Conservation (phyloP, 345 rosid genomes). For the Sapria himalayana region DNA sequence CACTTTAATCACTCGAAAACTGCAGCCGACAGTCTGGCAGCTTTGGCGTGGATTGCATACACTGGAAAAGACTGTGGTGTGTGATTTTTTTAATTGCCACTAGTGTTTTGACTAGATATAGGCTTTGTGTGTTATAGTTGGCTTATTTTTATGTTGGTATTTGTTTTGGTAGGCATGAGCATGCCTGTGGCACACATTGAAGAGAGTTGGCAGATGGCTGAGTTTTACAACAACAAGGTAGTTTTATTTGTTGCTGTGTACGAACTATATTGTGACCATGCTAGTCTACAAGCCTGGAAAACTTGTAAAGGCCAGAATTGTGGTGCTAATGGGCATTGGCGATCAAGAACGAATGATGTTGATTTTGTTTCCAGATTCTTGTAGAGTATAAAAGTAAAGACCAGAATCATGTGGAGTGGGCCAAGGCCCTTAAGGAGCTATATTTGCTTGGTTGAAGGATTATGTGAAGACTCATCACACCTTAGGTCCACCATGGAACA, state of each 20-base stretch:
- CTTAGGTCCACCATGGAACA: constrained; percentile 85
- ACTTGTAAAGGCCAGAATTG: no score
- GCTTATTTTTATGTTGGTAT: constrained; percentile 6
- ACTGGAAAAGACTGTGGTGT: constrained; percentile 84
- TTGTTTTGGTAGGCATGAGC: constrained; percentile 55
- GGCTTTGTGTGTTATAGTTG: background rate
- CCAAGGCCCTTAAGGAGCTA: constrained; percentile 84
- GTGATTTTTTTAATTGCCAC: constrained; percentile 6
- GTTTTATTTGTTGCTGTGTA: constrained; percentile 2
- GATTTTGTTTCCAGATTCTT: constrained; percentile 66
- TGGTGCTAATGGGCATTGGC: no score
- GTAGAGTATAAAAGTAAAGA: constrained; percentile 73
- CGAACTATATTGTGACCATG: no score
- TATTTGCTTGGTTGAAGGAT: constrained; percentile 77
- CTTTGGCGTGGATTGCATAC: constrained; percentile 89
- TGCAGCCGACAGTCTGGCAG: constrained; percentile 60
- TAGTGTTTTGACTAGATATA: background rate
- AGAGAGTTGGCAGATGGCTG: constrained; percentile 98
- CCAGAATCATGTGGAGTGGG: constrained; percentile 88
- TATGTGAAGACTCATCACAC: constrained; percentile 76
- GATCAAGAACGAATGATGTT: no score
- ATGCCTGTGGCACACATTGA: constrained; percentile 96
- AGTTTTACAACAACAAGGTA: constrained; percentile 96
- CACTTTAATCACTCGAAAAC: constrained; percentile 76
- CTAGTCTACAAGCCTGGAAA: no score